Conservation (phyloP, 176 grass and related monocot genomes). For the Chrysopogon serrulatus region DNA sequence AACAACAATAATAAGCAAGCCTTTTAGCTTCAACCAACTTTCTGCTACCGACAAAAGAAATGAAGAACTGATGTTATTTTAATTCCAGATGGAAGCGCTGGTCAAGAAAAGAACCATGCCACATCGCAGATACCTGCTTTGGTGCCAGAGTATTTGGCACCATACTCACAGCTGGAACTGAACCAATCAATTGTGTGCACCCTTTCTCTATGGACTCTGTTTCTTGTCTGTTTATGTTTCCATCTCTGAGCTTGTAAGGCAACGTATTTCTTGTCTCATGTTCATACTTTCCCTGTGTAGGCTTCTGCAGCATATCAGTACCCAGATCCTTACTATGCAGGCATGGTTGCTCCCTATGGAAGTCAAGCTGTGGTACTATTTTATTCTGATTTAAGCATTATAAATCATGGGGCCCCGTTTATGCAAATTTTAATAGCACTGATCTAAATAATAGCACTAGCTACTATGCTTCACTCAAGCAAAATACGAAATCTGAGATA, state of each 20-base stretch:
- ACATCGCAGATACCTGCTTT: conserved; percentile 51
- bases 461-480: neutral
- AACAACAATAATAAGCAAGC: neutral
- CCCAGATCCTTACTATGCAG: conserved; percentile 76
- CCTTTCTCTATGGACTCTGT: conserved; percentile 4
- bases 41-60: neutral
- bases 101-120: conserved; percentile 44
- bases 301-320: conserved; percentile 77
- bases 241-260: neutral
- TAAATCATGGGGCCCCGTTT: neutral
- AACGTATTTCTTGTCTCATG: neutral
- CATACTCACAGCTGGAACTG: conserved; percentile 74
- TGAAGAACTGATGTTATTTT: neutral
- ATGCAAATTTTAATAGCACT: neutral
- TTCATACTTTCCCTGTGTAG: conserved; percentile 45
- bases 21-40: neutral
- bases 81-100: conserved; percentile 50
- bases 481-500: neutral
- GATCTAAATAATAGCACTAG: neutral
- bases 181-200: conserved; percentile 69
- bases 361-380: conserved; percentile 69
- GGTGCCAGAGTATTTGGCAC: conserved; percentile 62
- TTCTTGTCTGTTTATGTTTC: neutral
- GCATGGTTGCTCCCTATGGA: conserved; percentile 69
- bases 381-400: conserved; percentile 15